These are phyloP conservation scores for Purpureocillium takamizusanense DNA, from an alignment of 2,329 filamentous ascomycete species.

Conservation along the genomic window DNA sequence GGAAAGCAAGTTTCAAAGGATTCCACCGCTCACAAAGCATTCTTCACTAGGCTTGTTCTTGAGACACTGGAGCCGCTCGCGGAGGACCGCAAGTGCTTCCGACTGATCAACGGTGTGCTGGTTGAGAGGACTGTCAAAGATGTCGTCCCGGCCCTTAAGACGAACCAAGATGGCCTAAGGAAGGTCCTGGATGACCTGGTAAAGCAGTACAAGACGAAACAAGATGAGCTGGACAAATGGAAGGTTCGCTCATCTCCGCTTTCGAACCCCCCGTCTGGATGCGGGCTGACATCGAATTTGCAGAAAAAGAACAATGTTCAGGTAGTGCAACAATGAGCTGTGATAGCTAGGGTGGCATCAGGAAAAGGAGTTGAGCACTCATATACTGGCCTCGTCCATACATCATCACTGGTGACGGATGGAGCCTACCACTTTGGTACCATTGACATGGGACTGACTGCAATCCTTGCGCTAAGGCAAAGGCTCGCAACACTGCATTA, in stretches of 20 bases:
- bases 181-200: constrained; percentile 91
- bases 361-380: no score
- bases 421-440: no score
- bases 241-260: constrained; percentile 56
- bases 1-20: no score
- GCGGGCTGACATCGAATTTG: constrained; percentile 10
- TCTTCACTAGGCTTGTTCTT: constrained; percentile 65
- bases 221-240: constrained; percentile 95
- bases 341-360: no score
- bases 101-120: constrained; percentile 94
- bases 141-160: constrained; percentile 82
- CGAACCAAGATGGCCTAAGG: constrained; percentile 86
- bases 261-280: not conserved
- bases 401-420: no score
- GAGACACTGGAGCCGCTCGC: constrained; percentile 81
- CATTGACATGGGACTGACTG: no score
- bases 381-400: no score
- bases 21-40: constrained; percentile 11
- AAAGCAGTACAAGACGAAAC: constrained; percentile 92
- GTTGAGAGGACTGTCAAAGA: constrained; percentile 92
- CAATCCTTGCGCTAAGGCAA: no score
- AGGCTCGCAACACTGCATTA: no score
- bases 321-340: constrained; percentile 63
- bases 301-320: constrained; percentile 88
- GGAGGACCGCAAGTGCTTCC: constrained; percentile 89